Evolutionary conservation across 257 asterid genomes (phyloP), one percentile per base, ranked within the genome.

Genomic region (Solanum gracilifrons): DNA sequence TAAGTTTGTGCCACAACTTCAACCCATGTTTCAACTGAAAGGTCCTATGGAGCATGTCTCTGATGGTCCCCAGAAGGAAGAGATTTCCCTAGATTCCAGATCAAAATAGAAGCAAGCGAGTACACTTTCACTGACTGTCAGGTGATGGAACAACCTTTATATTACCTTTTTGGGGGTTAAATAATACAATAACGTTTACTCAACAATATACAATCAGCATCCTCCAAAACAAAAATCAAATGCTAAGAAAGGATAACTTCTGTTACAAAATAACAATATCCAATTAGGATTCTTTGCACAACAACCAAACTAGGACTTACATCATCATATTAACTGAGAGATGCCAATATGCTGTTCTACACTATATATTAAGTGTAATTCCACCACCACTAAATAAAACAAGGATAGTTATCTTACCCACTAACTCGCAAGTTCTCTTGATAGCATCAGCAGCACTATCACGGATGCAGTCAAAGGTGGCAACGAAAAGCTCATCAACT

Each of bases 401-500:
- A 69, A 66, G 83, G 86, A 41, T 29, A 79, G 75, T 51, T 87
- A 35, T 90, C 94, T 88, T 86, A 95, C 99, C 98, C 29, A 95
- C 92, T 83, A 95, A 94, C 46, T 93, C 95, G 60, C 98, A 93
- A 71, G 93, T 92, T 85, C 86, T 93, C 89, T 92, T 89, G 88
- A 94, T 93, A 88, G 97, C 96, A 88, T 92, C 89, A 88, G 94
- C 92, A 86, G 99, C 96, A 86, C 96, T 92, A 85, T 92, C 97
- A 86, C 90, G 90, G 88, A 95, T 93, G 95, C 98, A 94, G 88
- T 97, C 98, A 90, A 97, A 92, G 36, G 99, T 97, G 79, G 99
- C 99, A 83, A 92, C 96, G 62, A 96, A 96, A 87, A 97, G 98
- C 92, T 96, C 99, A 89, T 95, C 95, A 89, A 95, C 95, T 86